phyloP scores from a whole-genome alignment of 305 asterid genomes.

The Fraxinus albicans region DNA sequence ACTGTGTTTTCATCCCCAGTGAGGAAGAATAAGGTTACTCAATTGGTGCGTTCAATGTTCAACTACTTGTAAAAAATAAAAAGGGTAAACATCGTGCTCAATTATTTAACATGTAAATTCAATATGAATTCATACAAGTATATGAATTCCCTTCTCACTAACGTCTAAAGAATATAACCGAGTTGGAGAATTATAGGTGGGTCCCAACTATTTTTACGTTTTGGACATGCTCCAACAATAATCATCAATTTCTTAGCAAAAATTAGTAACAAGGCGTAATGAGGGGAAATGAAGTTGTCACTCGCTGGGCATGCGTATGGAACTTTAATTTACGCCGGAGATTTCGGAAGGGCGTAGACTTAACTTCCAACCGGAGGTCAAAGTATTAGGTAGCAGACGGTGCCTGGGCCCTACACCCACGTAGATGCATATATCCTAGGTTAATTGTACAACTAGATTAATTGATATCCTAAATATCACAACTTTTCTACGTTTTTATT shows the following conservation, averaged over 20 bases:
- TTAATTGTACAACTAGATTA: no score
- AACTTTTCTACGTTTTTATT: no score
- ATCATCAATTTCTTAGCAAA: neutral
- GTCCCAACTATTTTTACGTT: neutral
- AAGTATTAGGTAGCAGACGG: slow-evolving; percentile 19
- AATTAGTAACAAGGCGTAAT: neutral
- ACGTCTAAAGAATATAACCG: neutral
- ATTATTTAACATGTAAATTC: neutral
- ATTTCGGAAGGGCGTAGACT: slow-evolving; percentile 34
- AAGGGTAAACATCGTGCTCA: neutral
- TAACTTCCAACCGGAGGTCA: slow-evolving; percentile 27
- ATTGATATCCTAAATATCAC: no score
- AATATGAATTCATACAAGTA: neutral
- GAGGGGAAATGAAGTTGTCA: neutral
- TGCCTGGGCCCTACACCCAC: neutral
- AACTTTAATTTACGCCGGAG: slow-evolving; percentile 35
- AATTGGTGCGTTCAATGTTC: neutral
- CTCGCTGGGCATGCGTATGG: slow-evolving; percentile 19
- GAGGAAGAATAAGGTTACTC: no score
- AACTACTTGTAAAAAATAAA: neutral
- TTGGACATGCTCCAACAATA: neutral
- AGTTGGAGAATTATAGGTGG: neutral
- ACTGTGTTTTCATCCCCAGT: no score
- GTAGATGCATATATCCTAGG: neutral
- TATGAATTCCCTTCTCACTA: neutral